Conservation (phyloP, 73 alveolate species). For the Symbiodinium pilosum region DNA sequence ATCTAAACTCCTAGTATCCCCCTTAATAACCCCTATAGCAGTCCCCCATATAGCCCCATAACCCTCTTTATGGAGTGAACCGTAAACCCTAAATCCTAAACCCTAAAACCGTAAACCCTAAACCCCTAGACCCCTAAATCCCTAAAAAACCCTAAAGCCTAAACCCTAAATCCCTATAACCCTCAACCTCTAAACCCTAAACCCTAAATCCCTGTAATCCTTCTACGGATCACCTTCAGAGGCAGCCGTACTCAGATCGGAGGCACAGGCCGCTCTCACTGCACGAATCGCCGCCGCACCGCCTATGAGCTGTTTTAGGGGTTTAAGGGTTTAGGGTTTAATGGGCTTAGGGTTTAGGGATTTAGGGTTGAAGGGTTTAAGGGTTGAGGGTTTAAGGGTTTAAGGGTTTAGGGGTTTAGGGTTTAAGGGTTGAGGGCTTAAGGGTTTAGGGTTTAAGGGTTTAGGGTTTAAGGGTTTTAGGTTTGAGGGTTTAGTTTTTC, state of each 20-base stretch:
- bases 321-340: not conserved
- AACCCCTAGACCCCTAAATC: too few relatives aligned
- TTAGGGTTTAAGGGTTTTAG: not conserved
- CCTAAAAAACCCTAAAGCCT: too few relatives aligned
- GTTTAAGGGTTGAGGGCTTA: not conserved
- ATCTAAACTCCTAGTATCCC: too few relatives aligned
- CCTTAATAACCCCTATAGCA: too few relatives aligned
- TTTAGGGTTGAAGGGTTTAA: not conserved
- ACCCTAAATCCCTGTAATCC: not conserved
- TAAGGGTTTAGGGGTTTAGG: too few relatives aligned
- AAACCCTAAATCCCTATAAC: too few relatives aligned
- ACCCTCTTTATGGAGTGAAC: too few relatives aligned
- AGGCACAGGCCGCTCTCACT: conserved; percentile 35
- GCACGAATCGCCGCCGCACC: conserved; percentile 53
- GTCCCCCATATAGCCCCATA: too few relatives aligned
- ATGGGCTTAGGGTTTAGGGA: not conserved
- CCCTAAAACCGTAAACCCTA: too few relatives aligned
- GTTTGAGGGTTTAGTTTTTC: not conserved
- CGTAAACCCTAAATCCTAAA: too few relatives aligned
- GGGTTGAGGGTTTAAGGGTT: not conserved
- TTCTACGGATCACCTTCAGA: not conserved
- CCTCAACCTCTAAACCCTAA: not conserved
- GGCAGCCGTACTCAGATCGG: not conserved
- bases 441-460: not conserved
- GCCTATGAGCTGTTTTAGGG: not conserved